Percentiles rank a stretch among this genome's conserved stretches.
Evolutionary conservation across 2,329 filamentous ascomycete species (phyloP).

Genomic region (Nemania sp.): DNA sequence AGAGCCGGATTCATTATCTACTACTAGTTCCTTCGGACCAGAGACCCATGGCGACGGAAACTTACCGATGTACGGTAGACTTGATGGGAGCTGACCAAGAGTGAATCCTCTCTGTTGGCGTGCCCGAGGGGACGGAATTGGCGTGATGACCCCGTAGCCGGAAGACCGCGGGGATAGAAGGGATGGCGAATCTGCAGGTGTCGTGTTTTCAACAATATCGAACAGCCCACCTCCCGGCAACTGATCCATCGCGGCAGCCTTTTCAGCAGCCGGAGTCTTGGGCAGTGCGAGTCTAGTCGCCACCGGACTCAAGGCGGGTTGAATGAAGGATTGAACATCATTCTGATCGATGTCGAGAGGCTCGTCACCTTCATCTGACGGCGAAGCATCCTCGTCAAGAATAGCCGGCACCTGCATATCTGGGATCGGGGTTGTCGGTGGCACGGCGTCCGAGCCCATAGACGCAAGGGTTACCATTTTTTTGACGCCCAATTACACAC

Average conservation of each 20-base stretch:
- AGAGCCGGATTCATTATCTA: slow-evolving; percentile 49
- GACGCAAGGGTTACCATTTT: slow-evolving; percentile 40
- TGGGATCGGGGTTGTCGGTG: slow-evolving; percentile 32
- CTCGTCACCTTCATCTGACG: slow-evolving; percentile 52
- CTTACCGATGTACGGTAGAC: slow-evolving; percentile 36
- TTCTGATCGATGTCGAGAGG: slow-evolving; percentile 62
- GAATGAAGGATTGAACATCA: slow-evolving; percentile 69
- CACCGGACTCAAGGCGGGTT: slow-evolving; percentile 67
- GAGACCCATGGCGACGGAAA: slow-evolving; percentile 57
- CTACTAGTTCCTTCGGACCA: slow-evolving; percentile 55
- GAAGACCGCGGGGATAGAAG: slow-evolving; percentile 23
- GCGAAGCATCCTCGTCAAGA: slow-evolving; percentile 44
- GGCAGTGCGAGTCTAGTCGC: slow-evolving; percentile 68
- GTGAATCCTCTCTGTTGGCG: slow-evolving; percentile 48
- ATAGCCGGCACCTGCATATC: slow-evolving; percentile 40
- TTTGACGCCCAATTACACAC: slow-evolving; percentile 36
- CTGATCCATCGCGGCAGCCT: slow-evolving; percentile 66
- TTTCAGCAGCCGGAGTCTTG: slow-evolving; percentile 68
- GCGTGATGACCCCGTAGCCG: slow-evolving; percentile 1
- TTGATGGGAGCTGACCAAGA: slow-evolving; percentile 45
- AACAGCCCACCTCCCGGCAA: slow-evolving; percentile 55
- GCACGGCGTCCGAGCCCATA: slow-evolving; percentile 14
- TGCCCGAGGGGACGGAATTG: slow-evolving; percentile 29
- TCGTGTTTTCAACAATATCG: slow-evolving; percentile 50
- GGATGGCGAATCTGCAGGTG: slow-evolving; percentile 42